phyloP scores from a whole-genome alignment of 805 yeast genomes.

The Cyberlindnera samutprakarnensis region DNA sequence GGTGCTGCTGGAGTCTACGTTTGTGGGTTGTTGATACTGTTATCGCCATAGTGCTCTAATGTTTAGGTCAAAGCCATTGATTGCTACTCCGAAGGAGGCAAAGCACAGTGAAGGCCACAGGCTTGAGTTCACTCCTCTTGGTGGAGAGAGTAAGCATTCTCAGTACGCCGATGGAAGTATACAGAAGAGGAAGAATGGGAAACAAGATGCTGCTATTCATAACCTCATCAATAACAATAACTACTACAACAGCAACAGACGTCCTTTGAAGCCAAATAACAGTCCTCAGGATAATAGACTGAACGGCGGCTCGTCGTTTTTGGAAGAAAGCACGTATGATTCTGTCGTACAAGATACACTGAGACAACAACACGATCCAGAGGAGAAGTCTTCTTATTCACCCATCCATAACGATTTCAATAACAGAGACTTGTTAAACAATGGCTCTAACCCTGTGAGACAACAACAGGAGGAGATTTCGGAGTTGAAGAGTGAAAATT shows the following conservation, averaged over 20 bases:
- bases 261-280: conserved; percentile 11
- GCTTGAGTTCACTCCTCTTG: conserved; percentile 2
- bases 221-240: conserved; percentile 3
- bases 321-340: conserved; percentile 19
- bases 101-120: conserved; percentile 1
- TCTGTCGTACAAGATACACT: conserved; percentile 8
- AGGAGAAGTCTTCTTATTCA: conserved; percentile 9
- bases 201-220: no score
- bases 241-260: conserved; percentile 5
- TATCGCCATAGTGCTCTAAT: no score
- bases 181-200: conserved; percentile 1
- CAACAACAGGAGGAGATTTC: conserved; percentile 24
- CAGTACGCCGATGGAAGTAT: background rate
- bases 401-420: conserved; percentile 13
- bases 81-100: conserved; percentile 1
- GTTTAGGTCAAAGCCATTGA: conserved; percentile 3
- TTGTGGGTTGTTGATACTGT: no score
- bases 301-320: conserved; percentile 22
- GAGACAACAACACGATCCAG: conserved; percentile 5
- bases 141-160: conserved; percentile 1
- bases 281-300: conserved; percentile 15
- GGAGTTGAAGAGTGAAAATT: conserved; percentile 34
- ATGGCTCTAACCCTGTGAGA: conserved; percentile 24
- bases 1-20: no score
- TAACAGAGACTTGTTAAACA: conserved; percentile 11